Percentiles rank a stretch among this genome's conserved stretches.
Conservation (phyloP, 805 yeast genomes). For the Ogataea salicorniae region DNA sequence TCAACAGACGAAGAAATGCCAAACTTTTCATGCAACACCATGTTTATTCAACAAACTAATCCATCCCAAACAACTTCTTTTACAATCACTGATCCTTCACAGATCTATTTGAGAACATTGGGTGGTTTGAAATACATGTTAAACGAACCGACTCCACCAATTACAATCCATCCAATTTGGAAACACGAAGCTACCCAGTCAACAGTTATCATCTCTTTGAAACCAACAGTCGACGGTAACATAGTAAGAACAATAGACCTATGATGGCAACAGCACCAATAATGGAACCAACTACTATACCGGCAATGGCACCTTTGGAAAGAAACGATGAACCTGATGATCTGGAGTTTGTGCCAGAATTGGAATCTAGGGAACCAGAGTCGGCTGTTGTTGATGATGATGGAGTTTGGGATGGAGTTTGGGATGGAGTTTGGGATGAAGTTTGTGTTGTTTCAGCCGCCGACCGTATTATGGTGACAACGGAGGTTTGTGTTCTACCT, state of each 20-base stretch:
- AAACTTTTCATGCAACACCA: slow-evolving; percentile 46
- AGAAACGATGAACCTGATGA: slow-evolving; percentile 8
- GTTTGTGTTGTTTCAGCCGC: slow-evolving; percentile 10
- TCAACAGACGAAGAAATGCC: slow-evolving; percentile 38
- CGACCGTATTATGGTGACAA: slow-evolving; percentile 23
- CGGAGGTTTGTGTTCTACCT: slow-evolving; percentile 16
- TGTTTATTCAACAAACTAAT: slow-evolving; percentile 41
- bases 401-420: slow-evolving; percentile 2
- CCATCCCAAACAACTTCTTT: slow-evolving; percentile 29
- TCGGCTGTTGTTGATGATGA: slow-evolving; percentile 2
- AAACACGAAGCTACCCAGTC: slow-evolving; percentile 81
- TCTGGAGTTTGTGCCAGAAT: slow-evolving; percentile 2
- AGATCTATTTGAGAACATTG: slow-evolving; percentile 57
- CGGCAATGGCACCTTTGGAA: slow-evolving; percentile 32
- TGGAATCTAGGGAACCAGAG: slow-evolving; percentile 8
- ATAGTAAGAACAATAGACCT: slow-evolving; percentile 11
- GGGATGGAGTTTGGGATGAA: too few relatives aligned
- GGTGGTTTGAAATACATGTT: slow-evolving; percentile 78
- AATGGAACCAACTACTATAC: slow-evolving; percentile 30
- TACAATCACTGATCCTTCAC: slow-evolving; percentile 40
- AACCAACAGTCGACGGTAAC: slow-evolving; percentile 43
- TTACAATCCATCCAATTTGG: slow-evolving; percentile 80
- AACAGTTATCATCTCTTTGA: slow-evolving; percentile 71
- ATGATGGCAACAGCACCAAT: slow-evolving; percentile 20
- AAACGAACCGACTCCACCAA: slow-evolving; percentile 53